Evolutionary conservation across 2,329 filamentous ascomycete genomes (phyloP), one percentile per base, ranked within the genome.

Genomic region (Diaporthe capsici): DNA sequence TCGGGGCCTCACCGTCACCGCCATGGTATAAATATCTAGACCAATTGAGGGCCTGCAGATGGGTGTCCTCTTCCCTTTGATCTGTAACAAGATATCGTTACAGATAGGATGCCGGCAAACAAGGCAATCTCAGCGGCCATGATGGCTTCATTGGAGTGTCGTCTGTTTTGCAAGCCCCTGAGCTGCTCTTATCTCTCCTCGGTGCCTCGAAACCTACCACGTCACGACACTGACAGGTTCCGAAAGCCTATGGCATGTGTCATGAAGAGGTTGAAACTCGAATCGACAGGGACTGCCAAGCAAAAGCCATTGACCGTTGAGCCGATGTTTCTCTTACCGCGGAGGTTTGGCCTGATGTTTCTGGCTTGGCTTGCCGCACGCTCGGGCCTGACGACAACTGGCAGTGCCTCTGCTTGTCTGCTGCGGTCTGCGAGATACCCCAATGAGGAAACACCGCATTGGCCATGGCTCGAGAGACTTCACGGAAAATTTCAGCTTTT

Each of bases 271-370:
- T 53, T 68, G 65, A 68, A 68, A 68, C 65, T 53, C 65, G 65
- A 68, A 53, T 68, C 65, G 39, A n/a, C 55, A 47, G 47, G 55
- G 42, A 47, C 58, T 61, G 39, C 42, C 58, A 49, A 61, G 71
- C 55, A 37, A 22, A 17, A 72, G 60, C 31, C 31, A 51, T 49
- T 28, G 39, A 63, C 55, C 53, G 71, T 61, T 72, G 71, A 63
- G 55, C 57, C 47, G 57, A 53, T 74, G 49, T 71, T 60, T 65
- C 55, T 75, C 55, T 60, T 51, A 75, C 73, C 67, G 39, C 47
- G 57, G 61, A 44, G 60, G 73, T 75, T 75, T 75, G 73, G 57
- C 67, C 67, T 75, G 44, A 75, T 75, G 58, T 75, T 72, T 58
- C 65, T 70, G 34, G 47, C 55, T 75, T 65, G 73, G 67, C 73